Evolutionary conservation across 192 early-diverging fungal species (phyloP), one percentile per base, ranked within the genome.

Genomic region (Entomortierella beljakovae): DNA sequence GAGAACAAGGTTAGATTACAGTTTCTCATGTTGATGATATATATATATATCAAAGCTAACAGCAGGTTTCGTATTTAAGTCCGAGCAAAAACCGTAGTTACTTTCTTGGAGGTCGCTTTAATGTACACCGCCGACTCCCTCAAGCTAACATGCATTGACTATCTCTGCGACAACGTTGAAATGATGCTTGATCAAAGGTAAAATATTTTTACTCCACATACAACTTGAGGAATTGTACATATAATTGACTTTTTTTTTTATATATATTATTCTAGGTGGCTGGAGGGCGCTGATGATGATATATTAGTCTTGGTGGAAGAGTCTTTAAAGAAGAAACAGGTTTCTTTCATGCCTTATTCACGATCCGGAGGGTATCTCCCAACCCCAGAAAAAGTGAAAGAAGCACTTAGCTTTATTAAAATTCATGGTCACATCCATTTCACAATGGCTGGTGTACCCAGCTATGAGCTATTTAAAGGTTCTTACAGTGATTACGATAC

Each of bases 61-160:
- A 13, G 6, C 37, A 8, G 37, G 37, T 6, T 13, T 6, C 37
- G 37, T 13, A 38, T 38, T 20, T 15, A 38, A 82, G 68, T 88
- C 13, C 80, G 70, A 13, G 58, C 90, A 37, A 62, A 80, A 43
- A 93, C 86, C 53, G 88, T 88, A 1, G 64, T 87, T 0, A 60
- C 66, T 37, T 59, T 89, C 25, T 58, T 92, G 73, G 88, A 90
- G 40, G 61, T 87, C 3, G 71, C 90, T 2, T 80, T 90, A 35
- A 64, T 70, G 49, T 89, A 89, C 65, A 57, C 85, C 5, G 86
- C 86, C 0, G 66, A 70, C 1, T 55, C 68, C 8, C 70, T 94
- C 8, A 85, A 85, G 51, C 31, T 60, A 13, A 82, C 82, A 4
- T 92, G 91, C 54, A 52, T 92, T 20, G 82, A 84, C 10, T 92